Percentiles rank a stretch among this genome's conserved stretches.
Evolutionary conservation across 768 basidiomycete species (phyloP).

Genomic region (Mycena chlorophos): DNA sequence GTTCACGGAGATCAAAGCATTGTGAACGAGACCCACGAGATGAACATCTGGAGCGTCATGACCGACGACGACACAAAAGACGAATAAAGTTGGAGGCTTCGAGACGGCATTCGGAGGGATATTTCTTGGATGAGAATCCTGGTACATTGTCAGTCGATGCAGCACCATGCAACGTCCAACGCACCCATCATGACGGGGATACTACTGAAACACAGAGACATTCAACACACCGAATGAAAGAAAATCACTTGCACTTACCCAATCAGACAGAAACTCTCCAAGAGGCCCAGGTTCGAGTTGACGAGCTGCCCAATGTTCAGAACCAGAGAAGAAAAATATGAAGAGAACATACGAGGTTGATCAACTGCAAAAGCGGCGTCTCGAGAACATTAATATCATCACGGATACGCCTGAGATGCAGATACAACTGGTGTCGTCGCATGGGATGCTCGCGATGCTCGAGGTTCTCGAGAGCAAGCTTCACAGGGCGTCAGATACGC

Average conservation of each 20-base stretch:
- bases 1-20: neutral
- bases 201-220: conserved; percentile 50
- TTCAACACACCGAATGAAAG: neutral
- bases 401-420: conserved; percentile 96
- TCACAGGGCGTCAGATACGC: neutral
- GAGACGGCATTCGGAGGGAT: conserved; percentile 88
- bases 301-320: conserved; percentile 57
- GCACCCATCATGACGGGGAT: conserved; percentile 94
- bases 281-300: conserved; percentile 72
- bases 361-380: conserved; percentile 87
- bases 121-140: conserved; percentile 95
- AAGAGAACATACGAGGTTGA: conserved; percentile 69
- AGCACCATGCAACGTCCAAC: conserved; percentile 23
- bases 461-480: conserved; percentile 80
- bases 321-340: neutral
- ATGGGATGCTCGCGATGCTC: conserved; percentile 82
- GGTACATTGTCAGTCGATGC: conserved; percentile 3
- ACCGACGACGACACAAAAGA: conserved; percentile 88
- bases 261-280: conserved; percentile 95
- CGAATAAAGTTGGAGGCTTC: conserved; percentile 96
- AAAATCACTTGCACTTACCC: conserved; percentile 57
- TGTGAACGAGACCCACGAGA: conserved; percentile 66
- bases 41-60: conserved; percentile 97
- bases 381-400: conserved; percentile 79
- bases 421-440: conserved; percentile 82